Evolutionary conservation across 2,329 filamentous ascomycete genomes (phyloP).

Genomic region (Cladosporium austrohemisphaericum): DNA sequence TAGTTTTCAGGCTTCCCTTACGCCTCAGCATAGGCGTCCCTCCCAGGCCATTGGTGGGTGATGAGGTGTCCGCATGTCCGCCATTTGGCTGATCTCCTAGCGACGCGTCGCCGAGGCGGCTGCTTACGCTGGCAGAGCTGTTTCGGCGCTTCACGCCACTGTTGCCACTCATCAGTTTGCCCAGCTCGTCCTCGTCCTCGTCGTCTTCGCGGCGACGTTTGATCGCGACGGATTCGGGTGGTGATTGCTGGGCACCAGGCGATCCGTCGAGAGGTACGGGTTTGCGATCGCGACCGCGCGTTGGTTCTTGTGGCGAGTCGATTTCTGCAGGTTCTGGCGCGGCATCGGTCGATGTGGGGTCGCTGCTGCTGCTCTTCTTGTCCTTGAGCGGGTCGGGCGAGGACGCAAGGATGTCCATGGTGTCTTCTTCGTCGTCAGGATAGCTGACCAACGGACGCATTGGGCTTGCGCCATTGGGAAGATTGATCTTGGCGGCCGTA

Average conservation of each 20-base stretch:
- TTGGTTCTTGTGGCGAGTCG: constrained; percentile 21
- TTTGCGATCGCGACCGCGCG: constrained; percentile 22
- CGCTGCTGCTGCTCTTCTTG: constrained; percentile 26
- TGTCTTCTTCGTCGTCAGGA: constrained; percentile 54
- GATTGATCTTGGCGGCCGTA: constrained; percentile 30
- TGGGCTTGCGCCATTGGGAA: constrained; percentile 61
- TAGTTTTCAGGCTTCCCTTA: constrained; percentile 42
- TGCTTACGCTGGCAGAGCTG: constrained; percentile 28
- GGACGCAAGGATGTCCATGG: constrained; percentile 54
- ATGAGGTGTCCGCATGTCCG: constrained; percentile 19
- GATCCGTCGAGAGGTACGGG: constrained; percentile 31
- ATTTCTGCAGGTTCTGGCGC: background rate
- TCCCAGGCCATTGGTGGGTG: constrained; percentile 11
- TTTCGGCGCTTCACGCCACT: constrained; percentile 44
- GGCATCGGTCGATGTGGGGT: constrained; percentile 25
- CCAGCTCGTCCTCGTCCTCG: constrained; percentile 88
- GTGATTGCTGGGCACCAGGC: constrained; percentile 37
- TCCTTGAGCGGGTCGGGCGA: constrained; percentile 42
- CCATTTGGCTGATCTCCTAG: constrained; percentile 23
- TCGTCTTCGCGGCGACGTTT: constrained; percentile 91
- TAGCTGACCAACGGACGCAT: constrained; percentile 84
- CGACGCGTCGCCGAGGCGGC: constrained; percentile 19
- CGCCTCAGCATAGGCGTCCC: constrained; percentile 36
- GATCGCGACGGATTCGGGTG: constrained; percentile 76
- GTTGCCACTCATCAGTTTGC: constrained; percentile 61